phyloP scores from a whole-genome alignment of 441 rosid genomes.

The Sinapis alba region DNA sequence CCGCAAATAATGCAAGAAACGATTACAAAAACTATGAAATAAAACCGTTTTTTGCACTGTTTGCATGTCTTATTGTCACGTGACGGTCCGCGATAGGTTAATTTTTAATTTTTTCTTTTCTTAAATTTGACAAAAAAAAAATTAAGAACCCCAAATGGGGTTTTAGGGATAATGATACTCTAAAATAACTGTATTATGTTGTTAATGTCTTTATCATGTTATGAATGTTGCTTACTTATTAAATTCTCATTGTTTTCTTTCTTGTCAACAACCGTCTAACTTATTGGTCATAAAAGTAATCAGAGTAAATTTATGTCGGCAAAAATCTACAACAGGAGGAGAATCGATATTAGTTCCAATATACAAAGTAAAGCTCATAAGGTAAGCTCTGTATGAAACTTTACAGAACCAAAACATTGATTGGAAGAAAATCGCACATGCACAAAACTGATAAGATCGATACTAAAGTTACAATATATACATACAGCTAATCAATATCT shows the following conservation, averaged over 20 bases:
- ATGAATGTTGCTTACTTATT: background rate
- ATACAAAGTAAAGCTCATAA: background rate
- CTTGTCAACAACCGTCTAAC: constrained; percentile 16
- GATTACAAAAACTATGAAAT: too few species aligned
- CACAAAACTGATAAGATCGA: background rate
- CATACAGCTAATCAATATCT: background rate
- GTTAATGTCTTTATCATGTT: too few species aligned
- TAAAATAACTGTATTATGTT: too few species aligned
- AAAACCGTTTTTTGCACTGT: too few species aligned
- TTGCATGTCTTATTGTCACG: too few species aligned
- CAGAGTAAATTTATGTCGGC: constrained; percentile 16
- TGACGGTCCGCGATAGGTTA: too few species aligned
- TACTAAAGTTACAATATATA: background rate
- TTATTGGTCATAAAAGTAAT: background rate
- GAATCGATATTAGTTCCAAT: constrained; percentile 2
- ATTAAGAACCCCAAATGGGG: too few species aligned
- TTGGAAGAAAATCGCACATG: background rate
- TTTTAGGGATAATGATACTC: too few species aligned
- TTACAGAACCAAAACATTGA: background rate
- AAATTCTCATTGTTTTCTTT: background rate
- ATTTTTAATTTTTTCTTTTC: too few species aligned
- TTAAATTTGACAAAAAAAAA: too few species aligned
- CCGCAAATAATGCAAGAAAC: too few species aligned
- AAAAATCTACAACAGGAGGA: background rate
- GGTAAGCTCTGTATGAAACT: background rate